Conservation (phyloP, 164 flowering plant genomes). For the Sedum album region DNA sequence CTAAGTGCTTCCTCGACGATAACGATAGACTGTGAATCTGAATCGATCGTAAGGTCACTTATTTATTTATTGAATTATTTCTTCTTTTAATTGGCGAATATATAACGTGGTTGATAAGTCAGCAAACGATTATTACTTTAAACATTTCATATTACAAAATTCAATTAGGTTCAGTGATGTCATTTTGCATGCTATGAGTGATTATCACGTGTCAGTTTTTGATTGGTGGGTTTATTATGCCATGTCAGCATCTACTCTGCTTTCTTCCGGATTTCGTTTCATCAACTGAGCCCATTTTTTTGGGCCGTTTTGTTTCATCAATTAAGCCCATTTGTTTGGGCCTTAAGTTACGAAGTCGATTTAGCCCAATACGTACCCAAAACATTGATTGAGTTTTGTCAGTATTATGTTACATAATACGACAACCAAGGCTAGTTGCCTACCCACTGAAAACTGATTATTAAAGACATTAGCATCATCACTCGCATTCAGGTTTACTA, state of each 20-base stretch:
- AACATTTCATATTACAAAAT: too few species aligned
- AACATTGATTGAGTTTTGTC: not conserved
- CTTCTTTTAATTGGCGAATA: too few species aligned
- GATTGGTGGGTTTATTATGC: not conserved
- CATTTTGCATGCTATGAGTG: too few species aligned
- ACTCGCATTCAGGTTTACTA: not conserved
- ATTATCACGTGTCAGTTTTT: not conserved
- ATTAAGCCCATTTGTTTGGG: not conserved
- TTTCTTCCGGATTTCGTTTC: not conserved
- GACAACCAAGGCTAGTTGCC: conserved; percentile 1
- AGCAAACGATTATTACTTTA: too few species aligned
- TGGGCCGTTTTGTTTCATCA: not conserved
- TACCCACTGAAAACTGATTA: not conserved
- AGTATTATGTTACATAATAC: not conserved
- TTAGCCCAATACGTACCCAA: not conserved
- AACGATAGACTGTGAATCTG: too few species aligned
- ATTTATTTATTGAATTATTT: too few species aligned
- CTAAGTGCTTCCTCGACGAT: too few species aligned
- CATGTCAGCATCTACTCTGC: not conserved
- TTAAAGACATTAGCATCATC: not conserved
- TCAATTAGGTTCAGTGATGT: too few species aligned
- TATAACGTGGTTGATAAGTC: too few species aligned
- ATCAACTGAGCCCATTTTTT: not conserved
- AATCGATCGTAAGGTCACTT: too few species aligned
- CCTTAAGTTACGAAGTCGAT: too few species aligned